phyloP scores from a whole-genome alignment of 768 basidiomycete genomes.

The Coprinopsis marcescibilis region DNA sequence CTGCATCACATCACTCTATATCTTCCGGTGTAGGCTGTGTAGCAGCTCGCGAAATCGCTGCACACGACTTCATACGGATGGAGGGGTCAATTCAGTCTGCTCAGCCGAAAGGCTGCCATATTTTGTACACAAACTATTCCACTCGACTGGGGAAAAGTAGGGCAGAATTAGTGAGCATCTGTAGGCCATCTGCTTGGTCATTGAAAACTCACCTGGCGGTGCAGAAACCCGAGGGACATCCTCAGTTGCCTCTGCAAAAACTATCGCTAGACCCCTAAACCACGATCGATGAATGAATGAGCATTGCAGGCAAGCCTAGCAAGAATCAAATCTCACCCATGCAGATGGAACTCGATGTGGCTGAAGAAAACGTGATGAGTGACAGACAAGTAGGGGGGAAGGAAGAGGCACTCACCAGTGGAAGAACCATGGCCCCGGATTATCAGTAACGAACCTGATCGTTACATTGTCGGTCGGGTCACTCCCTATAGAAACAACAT shows the following conservation, averaged over 20 bases:
- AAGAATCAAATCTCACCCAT: neutral
- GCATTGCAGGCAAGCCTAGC: neutral
- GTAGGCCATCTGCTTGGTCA: too few species aligned
- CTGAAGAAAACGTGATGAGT: neutral
- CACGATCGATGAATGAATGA: neutral
- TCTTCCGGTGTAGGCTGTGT: too few species aligned
- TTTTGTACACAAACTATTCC: too few species aligned
- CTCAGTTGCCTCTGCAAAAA: conserved; percentile 28
- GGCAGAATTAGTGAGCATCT: too few species aligned
- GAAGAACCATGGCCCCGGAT: conserved; percentile 33
- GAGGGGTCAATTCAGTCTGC: too few species aligned
- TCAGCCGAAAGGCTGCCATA: too few species aligned
- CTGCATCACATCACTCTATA: too few species aligned
- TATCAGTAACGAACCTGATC: conserved; percentile 58
- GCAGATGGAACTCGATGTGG: neutral
- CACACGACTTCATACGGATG: too few species aligned
- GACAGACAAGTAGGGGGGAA: neutral
- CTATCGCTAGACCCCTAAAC: conserved; percentile 29
- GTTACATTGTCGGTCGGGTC: conserved; percentile 28
- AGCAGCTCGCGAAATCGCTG: too few species aligned
- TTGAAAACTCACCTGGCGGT: too few species aligned
- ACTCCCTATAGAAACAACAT: conserved; percentile 23
- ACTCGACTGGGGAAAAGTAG: too few species aligned
- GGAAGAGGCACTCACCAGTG: conserved; percentile 35
- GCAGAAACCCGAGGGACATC: conserved; percentile 6